Base-by-base conservation (phyloP, 2,329 filamentous ascomycete genomes). In the Pseudocercospora macadamiae region DNA sequence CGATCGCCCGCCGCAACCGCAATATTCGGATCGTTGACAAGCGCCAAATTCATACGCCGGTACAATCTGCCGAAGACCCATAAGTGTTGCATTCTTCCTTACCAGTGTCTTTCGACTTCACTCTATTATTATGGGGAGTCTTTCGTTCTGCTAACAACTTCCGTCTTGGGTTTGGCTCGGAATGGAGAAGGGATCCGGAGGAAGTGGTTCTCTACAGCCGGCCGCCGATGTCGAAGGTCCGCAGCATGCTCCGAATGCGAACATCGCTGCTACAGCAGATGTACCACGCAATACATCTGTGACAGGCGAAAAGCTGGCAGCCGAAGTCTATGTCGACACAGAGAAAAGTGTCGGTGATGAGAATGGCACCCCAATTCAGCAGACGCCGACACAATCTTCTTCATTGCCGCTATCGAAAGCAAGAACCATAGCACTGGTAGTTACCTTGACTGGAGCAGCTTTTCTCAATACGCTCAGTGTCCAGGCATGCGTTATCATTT, bases 401-500 rank as follows among this genome's bases (percentile, higher is more conserved):
- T 54, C 59, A 30, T 52, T 64, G 9, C 55, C 64, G 3, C 58
- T 67, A 25, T 71, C 70, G 4, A 71, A 66, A 37, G 63, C 68
- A 26, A 63, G 70, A 19, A 64, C 70, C 0, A 68, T 72, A 12
- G 63, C 65, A 3, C 57, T 73, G 9, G 70, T 72, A 5, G 47
- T 68, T 19, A 70, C 66, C 0, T 57, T 72, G 26, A 70, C 69
- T 2, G 68, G 71, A 18, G 70, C 70, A 12, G 67, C 69, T 1
- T 71, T 72, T 53, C 60, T 71, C 5, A 71, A 72, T 64, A 73
- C 71, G 3, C 61, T 73, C 25, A 25, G 66, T 18, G 65, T 71
- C 2, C 72, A 74, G 62, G 67, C 70, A n/a, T 66, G 68, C 14
- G 71, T 73, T 19, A 72, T 74, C 45, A 68, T 73, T 19, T 65